phyloP scores from a whole-genome alignment of 306 rosid species.

The Hylodesmum podocarpum region DNA sequence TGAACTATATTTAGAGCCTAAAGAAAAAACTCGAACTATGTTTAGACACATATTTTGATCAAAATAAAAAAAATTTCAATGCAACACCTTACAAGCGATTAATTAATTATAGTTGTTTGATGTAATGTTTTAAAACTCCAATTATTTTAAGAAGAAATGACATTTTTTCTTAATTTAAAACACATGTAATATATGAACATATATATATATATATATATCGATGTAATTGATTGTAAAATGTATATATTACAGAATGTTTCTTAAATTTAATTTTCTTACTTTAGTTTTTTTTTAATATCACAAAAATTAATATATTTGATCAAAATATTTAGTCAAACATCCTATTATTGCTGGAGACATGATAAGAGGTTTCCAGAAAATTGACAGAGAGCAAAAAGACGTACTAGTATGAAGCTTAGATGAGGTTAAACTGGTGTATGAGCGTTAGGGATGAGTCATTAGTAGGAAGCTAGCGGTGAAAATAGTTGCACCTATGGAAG shows the following conservation, averaged over 20 bases:
- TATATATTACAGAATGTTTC: neutral
- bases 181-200: no score
- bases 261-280: neutral
- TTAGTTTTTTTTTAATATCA: neutral
- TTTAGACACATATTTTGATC: neutral
- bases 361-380: neutral
- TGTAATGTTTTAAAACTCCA: neutral
- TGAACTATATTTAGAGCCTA: no score
- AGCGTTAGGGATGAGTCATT: neutral
- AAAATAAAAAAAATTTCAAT: neutral
- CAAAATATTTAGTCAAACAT: neutral
- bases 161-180: no score
- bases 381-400: neutral
- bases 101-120: neutral
- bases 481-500: conserved; percentile 39
- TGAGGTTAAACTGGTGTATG: conserved; percentile 6
- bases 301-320: neutral
- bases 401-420: neutral
- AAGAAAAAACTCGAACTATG: neutral
- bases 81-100: no score
- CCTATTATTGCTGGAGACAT: neutral
- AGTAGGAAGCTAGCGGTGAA: conserved; percentile 20
- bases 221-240: neutral
- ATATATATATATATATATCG: neutral
- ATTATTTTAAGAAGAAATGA: neutral